Evolutionary conservation across 192 early-diverging fungal genomes (phyloP).

Genomic region (Backusella macrospora): DNA sequence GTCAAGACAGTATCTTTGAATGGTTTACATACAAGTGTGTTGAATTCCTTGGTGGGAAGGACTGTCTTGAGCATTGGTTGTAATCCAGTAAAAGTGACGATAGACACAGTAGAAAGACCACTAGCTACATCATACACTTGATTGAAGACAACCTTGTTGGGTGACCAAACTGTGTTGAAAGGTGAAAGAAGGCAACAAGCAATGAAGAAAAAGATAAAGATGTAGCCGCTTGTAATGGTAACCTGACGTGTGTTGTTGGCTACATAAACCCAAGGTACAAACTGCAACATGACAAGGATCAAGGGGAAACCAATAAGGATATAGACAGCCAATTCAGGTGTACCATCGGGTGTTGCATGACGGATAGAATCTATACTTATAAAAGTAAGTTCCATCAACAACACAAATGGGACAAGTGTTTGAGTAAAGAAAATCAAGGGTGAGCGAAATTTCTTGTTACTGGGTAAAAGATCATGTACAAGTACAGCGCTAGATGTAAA

Average conservation of each 20-base stretch:
- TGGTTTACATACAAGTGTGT: not conserved
- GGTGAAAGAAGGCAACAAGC: slow-evolving; percentile 40
- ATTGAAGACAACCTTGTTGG: slow-evolving; percentile 49
- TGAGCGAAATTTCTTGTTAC: not conserved
- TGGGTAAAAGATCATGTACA: not conserved
- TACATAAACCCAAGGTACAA: slow-evolving; percentile 49
- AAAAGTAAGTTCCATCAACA: slow-evolving; percentile 43
- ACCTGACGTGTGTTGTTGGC: slow-evolving; percentile 31
- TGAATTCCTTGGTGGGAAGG: slow-evolving; percentile 10
- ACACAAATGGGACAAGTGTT: slow-evolving; percentile 30
- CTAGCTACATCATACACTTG: slow-evolving; percentile 43
- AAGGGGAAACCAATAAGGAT: slow-evolving; percentile 36
- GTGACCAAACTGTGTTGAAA: slow-evolving; percentile 40
- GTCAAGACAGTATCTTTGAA: not conserved
- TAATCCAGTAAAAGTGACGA: slow-evolving; percentile 29
- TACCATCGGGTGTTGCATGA: slow-evolving; percentile 51
- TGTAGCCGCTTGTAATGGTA: slow-evolving; percentile 33
- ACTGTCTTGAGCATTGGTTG: not conserved
- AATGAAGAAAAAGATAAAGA: slow-evolving; percentile 32
- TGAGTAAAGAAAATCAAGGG: slow-evolving; percentile 22
- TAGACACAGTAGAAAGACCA: slow-evolving; percentile 34
- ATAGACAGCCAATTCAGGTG: slow-evolving; percentile 52
- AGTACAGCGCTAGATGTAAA: slow-evolving; percentile 34
- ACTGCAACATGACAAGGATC: slow-evolving; percentile 40
- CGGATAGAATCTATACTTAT: slow-evolving; percentile 45